Percentiles rank a stretch among this genome's conserved stretches.
These are phyloP conservation scores for Drechslera avenae DNA, from an alignment of 2,329 filamentous ascomycete species.

Conservation along the genomic window DNA sequence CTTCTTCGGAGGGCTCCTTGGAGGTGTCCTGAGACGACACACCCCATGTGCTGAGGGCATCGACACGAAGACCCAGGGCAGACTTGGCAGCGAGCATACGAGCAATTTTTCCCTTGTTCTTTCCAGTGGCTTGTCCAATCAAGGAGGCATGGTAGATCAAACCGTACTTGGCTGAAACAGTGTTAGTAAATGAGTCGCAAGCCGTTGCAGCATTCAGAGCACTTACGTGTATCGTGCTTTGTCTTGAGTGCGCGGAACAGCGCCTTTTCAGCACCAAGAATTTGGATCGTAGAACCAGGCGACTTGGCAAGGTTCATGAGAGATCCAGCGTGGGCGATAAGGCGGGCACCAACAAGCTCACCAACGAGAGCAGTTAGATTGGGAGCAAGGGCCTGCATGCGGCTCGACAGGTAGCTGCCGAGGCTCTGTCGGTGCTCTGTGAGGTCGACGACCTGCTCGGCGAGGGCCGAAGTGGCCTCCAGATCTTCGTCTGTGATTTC, in stretches of 20 bases:
- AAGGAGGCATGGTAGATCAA: constrained; percentile 73
- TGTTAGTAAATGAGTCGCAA: constrained; percentile 69
- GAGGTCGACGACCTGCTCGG: constrained; percentile 90
- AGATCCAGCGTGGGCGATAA: constrained; percentile 93
- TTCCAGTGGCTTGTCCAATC: constrained; percentile 94
- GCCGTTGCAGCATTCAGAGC: constrained; percentile 62
- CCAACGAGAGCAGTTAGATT: constrained; percentile 94
- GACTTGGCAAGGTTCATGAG: constrained; percentile 94
- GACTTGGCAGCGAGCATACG: constrained; percentile 95
- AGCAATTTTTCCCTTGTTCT: constrained; percentile 99
- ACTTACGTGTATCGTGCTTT: constrained; percentile 98
- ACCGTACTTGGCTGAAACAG: constrained; percentile 14
- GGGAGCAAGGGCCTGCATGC: constrained; percentile 96
- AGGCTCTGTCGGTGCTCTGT: constrained; percentile 82
- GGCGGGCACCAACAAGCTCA: constrained; percentile 88
- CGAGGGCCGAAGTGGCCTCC: constrained; percentile 87
- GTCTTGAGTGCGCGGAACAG: constrained; percentile 98
- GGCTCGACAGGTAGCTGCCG: constrained; percentile 83
- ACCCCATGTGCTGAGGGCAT: constrained; percentile 81
- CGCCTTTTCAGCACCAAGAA: constrained; percentile 97
- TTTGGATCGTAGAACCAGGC: constrained; percentile 94
- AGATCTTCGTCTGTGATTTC: constrained; percentile 94
- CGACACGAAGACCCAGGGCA: constrained; percentile 88
- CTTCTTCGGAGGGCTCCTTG: constrained; percentile 78
- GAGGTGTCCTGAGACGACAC: constrained; percentile 58